Percentiles rank a stretch among this genome's conserved stretches.
phyloP scores from a whole-genome alignment of 768 basidiomycete genomes.

The Cystofilobasidium capitatum region DNA sequence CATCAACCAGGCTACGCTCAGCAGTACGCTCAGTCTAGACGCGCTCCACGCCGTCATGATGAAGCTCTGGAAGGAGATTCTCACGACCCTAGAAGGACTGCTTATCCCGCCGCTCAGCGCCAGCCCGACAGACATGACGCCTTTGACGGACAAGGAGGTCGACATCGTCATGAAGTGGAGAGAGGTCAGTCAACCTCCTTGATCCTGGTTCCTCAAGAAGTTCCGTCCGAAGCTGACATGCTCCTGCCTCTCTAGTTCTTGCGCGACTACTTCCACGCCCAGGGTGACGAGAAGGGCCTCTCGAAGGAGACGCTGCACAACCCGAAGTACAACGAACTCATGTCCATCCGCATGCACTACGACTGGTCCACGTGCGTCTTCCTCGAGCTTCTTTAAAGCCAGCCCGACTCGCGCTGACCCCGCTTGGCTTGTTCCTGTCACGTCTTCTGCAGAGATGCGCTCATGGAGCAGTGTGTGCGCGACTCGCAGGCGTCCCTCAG shows the following conservation, averaged over 20 bases:
- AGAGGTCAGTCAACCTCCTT: slow-evolving; percentile 55
- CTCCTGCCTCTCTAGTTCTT: slow-evolving; percentile 54
- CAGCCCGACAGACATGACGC: slow-evolving; percentile 75
- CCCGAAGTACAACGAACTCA: slow-evolving; percentile 82
- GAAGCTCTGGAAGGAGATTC: slow-evolving; percentile 90
- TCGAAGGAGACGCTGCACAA: slow-evolving; percentile 79
- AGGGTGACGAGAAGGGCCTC: slow-evolving; percentile 75
- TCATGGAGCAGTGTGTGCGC: slow-evolving; percentile 63
- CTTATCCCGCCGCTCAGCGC: slow-evolving; percentile 86
- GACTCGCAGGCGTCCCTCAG: slow-evolving; percentile 85
- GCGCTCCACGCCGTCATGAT: slow-evolving; percentile 77
- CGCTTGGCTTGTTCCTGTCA: no score
- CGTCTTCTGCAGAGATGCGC: slow-evolving; percentile 9
- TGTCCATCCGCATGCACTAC: slow-evolving; percentile 86
- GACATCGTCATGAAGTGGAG: slow-evolving; percentile 98
- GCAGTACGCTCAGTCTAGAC: slow-evolving; percentile 70
- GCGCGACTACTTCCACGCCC: slow-evolving; percentile 87
- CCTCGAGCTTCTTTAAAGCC: not conserved
- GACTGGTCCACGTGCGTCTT: slow-evolving; percentile 78
- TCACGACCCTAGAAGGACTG: slow-evolving; percentile 72
- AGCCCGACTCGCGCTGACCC: no score
- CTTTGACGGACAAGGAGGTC: slow-evolving; percentile 87
- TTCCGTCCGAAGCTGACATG: not conserved
- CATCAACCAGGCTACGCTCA: slow-evolving; percentile 78
- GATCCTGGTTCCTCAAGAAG: no score